Conservation (phyloP, 2,329 filamentous ascomycete species). For the Diaporthe aspalathi region DNA sequence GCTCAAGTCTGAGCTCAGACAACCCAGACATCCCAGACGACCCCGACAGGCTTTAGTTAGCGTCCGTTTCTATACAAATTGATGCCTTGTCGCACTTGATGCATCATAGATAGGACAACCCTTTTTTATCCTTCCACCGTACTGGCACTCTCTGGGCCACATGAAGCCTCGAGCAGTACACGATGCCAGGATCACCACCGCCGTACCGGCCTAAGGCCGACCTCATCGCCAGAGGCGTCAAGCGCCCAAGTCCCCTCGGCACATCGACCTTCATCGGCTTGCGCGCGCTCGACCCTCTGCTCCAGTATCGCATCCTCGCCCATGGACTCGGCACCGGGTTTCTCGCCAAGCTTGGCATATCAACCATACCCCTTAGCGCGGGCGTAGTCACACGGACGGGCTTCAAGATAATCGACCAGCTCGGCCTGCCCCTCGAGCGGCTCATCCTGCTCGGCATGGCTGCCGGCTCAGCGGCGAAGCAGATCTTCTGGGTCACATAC, state of each 20-base stretch:
- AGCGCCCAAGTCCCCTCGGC: slow-evolving; percentile 49
- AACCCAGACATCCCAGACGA: slow-evolving; percentile 1
- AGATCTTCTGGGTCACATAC: slow-evolving; percentile 63
- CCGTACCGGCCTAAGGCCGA: slow-evolving; percentile 41
- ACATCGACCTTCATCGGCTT: slow-evolving; percentile 54
- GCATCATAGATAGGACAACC: slow-evolving; percentile 1
- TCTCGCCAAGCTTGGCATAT: slow-evolving; percentile 58
- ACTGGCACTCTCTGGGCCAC: slow-evolving; percentile 1
- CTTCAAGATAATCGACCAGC: slow-evolving; percentile 40
- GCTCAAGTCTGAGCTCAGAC: slow-evolving; percentile 29
- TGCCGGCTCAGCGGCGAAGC: slow-evolving; percentile 63
- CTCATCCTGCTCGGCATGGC: slow-evolving; percentile 65
- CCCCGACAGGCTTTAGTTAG: slow-evolving; percentile 5
- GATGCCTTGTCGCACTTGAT: slow-evolving; percentile 18
- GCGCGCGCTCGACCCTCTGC: slow-evolving; percentile 49
- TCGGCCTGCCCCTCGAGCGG: slow-evolving; percentile 62
- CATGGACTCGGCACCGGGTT: slow-evolving; percentile 56
- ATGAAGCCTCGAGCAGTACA: slow-evolving; percentile 27
- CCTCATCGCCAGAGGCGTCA: slow-evolving; percentile 53
- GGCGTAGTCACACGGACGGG: slow-evolving; percentile 49
- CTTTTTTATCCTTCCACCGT: neutral
- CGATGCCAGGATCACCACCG: slow-evolving; percentile 25
- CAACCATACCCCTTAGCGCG: slow-evolving; percentile 54
- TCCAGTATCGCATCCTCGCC: slow-evolving; percentile 49
- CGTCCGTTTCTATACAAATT: slow-evolving; percentile 24